Evolutionary conservation across 208 protist species (phyloP), one percentile per base, ranked within the genome.

Genomic region (Angomonas desouzai): DNA sequence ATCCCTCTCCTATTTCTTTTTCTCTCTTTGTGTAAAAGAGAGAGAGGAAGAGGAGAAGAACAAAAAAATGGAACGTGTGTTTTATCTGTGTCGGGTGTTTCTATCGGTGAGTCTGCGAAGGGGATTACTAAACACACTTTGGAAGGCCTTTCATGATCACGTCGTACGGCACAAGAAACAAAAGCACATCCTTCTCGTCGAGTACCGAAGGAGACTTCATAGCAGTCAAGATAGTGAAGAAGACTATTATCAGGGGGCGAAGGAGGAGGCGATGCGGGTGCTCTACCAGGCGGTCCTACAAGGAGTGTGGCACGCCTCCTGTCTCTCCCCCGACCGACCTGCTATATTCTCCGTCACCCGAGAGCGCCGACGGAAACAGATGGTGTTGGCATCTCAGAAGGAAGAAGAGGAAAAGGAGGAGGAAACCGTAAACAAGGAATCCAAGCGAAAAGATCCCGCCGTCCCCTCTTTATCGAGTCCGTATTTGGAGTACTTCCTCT

Each of bases 21-120:
- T 18, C 36, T 18, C 13, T 13, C 13, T 13, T 40, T 40, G 13
- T 40, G 36, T 40, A 4, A 16, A 53, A 27, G 48, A 53, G 18
- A 23, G 18, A 27, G 48, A 27, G 20, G 48, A 53, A 53, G 48
- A 53, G 20, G 18, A 53, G 20, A 23, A 53, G 20, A 53, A 53
- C 9, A 16, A 23, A 53, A 53, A 27, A 29, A 53, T 25, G 48
- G 20, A 53, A 9, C 18, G 11, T 20, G 11, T 53, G 20, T 20
- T 16, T 53, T 27, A 4, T 25, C 48, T 53, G 18, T 53, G 9
- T 53, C 48, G 48, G 11, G 9, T 23, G 6, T 27, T 53, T 53
- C 20, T 20, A 27, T 16, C 9, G 18, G 20, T 53, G 11, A 20
- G 48, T 53, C 48, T 27, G 6, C 48, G 48, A 27, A 9, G 18